Evolutionary conservation across 495 filamentous ascomycete genomes (phyloP).

Genomic region (Neurospora sp.): DNA sequence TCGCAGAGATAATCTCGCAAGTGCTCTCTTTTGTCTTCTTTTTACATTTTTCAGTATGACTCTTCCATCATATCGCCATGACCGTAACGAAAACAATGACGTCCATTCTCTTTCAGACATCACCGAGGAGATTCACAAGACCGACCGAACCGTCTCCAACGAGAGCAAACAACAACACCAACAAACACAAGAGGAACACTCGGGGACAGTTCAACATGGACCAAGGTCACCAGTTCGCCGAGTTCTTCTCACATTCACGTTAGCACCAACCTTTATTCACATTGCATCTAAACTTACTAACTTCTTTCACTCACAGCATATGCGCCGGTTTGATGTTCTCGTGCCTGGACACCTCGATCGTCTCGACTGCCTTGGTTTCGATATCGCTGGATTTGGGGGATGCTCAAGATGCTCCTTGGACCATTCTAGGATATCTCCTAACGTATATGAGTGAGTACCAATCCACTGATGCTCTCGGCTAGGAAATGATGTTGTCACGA

Average conservation of each 20-base stretch:
- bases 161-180: not conserved
- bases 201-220: not conserved
- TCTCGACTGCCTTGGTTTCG: conserved; percentile 50
- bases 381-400: conserved; percentile 46
- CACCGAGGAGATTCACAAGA: not conserved
- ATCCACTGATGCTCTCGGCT: not conserved
- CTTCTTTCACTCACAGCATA: conserved; percentile 27
- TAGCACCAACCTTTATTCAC: not conserved
- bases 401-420: conserved; percentile 46
- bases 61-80: not conserved
- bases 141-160: not conserved
- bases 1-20: not conserved
- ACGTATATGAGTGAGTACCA: conserved; percentile 44
- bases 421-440: conserved; percentile 48
- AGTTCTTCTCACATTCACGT: conserved; percentile 16
- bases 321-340: conserved; percentile 48
- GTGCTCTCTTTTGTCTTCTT: not conserved
- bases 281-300: not conserved
- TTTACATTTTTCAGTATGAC: not conserved
- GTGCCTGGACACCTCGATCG: conserved; percentile 53
- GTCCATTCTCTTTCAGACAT: not conserved
- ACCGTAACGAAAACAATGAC: not conserved
- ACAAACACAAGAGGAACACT: not conserved
- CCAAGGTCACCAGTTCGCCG: not conserved
- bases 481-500: not conserved